Base-by-base conservation (phyloP, 352 stramenopile species). In the Achlya hypogyna region DNA sequence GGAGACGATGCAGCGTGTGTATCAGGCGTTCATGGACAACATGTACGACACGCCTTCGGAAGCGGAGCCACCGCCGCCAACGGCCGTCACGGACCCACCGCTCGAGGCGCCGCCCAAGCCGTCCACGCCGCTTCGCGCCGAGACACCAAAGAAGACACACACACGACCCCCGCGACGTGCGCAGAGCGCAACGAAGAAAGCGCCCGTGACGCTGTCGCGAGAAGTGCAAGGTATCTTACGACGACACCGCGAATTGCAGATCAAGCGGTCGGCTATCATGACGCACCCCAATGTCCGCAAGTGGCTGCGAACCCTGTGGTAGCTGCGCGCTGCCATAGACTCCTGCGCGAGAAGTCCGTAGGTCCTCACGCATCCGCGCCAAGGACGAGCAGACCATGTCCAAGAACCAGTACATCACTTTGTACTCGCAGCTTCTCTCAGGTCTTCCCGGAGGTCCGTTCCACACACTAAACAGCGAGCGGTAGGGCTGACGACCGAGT, bases 241-340 rank as follows among this genome's bases (percentile, higher is more conserved):
- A 12, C 54, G 54, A 16, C 54, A 64, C 54, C 45, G 47, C 18
- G 54, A 64, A n/a, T 4, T 64, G 5, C 54, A 64, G 28, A 64
- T 51, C 31, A 64, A 64, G 27, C 54, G 54, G 20, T 38, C 54
- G 10, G 23, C 54, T 23, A 64, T 64, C 35, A 64, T 64, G 54
- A 64, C 54, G 5, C 35, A 64, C 22, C 31, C 23, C 3, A 45
- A 22, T 38, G 29, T 64, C 32, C 54, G 47, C 4, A 22, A 29
- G 18, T 38, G 47, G 34, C 54, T 64, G 20, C 45, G 47, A 27
- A 25, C 54, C 16, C 22, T 64, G 0, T 64, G 54, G 54, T 64
- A 52, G 20, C 3, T 22, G 51, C 35, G 9, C 53, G 14, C 10
- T 42, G 14, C 34, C 34, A 14, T 42, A 14, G 6, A 6, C 34